Evolutionary conservation across 345 rosid genomes (phyloP), one percentile per base, ranked within the genome.

Genomic region (Rubroshorea leprosula): DNA sequence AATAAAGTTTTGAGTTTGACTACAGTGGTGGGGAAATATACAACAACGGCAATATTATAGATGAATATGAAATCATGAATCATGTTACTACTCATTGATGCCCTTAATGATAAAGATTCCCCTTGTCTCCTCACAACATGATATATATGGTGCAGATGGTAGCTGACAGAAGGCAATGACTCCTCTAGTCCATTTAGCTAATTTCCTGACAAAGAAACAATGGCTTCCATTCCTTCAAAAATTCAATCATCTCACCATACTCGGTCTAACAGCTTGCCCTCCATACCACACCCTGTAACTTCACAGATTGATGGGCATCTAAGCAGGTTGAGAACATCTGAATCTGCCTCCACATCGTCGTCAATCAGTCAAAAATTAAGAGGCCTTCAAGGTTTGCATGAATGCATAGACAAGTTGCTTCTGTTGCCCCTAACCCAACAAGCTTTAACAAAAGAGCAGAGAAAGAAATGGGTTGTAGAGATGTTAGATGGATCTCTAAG

Each of bases 221-320:
- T 57, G 61, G 61, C 31, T n/a, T n/a, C n/a, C n/a, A n/a, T n/a
- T n/a, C n/a, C n/a, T n/a, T n/a, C n/a, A n/a, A n/a, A n/a, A 21
- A 26, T 29, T 0, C 57, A 54, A 2, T 22, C 44, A 0, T 55
- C 60, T 57, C 24, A n/a, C 72, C 83, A 73, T 18, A 18, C 63
- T 64, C 67, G 83, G 23, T 75, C 80, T 4, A 69, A 73, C 58
- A 76, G 80, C 38, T 60, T 75, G 51, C 80, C 76, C 8, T 55
- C 73, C 2, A 71, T 61, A 46, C 57, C 66, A 35, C 73, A 79
- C 55, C 77, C 77, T 20, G 18, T 63, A n/a, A 23, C 62, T 17
- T 62, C 77, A 46, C 49, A 76, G 49, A 20, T 74, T 1, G 61
- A 68, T 20, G 72, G 71, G 50, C 66, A 71, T 8, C 16, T 76